Evolutionary conservation across 495 filamentous ascomycete genomes (phyloP), one percentile per base, ranked within the genome.

Genomic region (Talaromyces nanjingensis): DNA sequence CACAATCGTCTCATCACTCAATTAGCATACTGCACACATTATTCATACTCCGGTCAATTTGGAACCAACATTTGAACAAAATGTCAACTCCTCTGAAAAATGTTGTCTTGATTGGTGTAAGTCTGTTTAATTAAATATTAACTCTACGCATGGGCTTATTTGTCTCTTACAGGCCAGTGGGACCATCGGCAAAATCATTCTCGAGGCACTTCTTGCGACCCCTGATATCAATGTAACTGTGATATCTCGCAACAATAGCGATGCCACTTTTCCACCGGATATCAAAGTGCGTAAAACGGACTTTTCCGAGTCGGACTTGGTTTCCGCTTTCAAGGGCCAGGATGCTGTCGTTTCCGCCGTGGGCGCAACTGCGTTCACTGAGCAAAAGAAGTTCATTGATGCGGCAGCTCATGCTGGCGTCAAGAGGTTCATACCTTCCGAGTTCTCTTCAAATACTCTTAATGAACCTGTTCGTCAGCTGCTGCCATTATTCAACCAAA

Each of bases 391-490:
- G 5, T 70, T 86, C 22, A 79, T 89, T 16, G 84, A 90, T 65
- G 87, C 86, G 1, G 81, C 85, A 1, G 63, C 86, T 37, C 75
- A 75, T 0, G 86, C 82, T 2, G 83, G 84, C 16, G 85, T 89
- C 4, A 79, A 79, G 67, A 80, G 85, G 7, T 86, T 89, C 63
- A 70, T 78, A 18, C 71, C 72, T 1, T 72, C 69, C 1, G 73
- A 74, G 54, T 73, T 75, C 52, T 72, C 71, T 1, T 57, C 55
- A 0, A 75, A 76, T 66, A 76, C 67, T 27, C 66, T 67, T 7
- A 67, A 76, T 59, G 67, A 70, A 3, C 65, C 65, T 2, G 73
- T 79, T 3, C 60, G 70, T 9, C 68, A 74, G 14, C 57, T 81
- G 27, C 64, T 81, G n/a, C 76, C 81, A 2, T 33, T 82, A 5